Evolutionary conservation across 306 rosid genomes (phyloP), one percentile per base, ranked within the genome.

Genomic region (Citrullus amarus): DNA sequence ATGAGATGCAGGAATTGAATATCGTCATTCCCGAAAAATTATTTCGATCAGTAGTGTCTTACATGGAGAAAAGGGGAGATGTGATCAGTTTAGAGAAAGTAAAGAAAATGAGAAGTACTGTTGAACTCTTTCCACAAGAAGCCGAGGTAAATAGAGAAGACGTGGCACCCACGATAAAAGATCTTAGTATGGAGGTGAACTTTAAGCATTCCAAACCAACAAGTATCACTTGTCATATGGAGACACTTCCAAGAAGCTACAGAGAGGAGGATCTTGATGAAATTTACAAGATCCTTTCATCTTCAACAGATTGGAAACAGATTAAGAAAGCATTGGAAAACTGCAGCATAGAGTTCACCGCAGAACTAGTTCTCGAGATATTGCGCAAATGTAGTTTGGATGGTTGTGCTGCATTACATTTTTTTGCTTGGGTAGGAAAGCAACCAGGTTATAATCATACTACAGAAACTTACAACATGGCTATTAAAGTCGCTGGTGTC

Each of bases 361-460:
- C 98, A 11, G 86, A 85, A 76, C 84, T 92, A 65, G 93, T 92
- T 82, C 41, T 78, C 69, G 89, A 85, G 83, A 77, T 87, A 59
- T 75, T 95, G 90, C 87, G 75, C 62, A 85, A 32, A 32, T 85
- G 89, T 79, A 79, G 69, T 59, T 70, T 77, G 81, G 85, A 89
- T 65, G 97, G 96, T 51, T 57, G 34, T 66, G 82, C 76, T 0
- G 89, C 84, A 34, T 85, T 95, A 13, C 86, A 87, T 0, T 92
- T 94, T 80, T 92, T 94, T 80, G 72, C 91, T 5, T 92, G 98
- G 98, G 89, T 89, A 25, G 89, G 89, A 86, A 92, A 87, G 85
- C 92, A 63, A 80, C 28, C 86, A 6, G 86, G 87, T 34, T 92
- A 83, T 83, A 71, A 79, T 67, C 97, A 92, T 79, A 88, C 91